Evolutionary conservation across 2,329 filamentous ascomycete species (phyloP), one percentile per base, ranked within the genome.

Genomic region (Aspergillus eucalypticola): DNA sequence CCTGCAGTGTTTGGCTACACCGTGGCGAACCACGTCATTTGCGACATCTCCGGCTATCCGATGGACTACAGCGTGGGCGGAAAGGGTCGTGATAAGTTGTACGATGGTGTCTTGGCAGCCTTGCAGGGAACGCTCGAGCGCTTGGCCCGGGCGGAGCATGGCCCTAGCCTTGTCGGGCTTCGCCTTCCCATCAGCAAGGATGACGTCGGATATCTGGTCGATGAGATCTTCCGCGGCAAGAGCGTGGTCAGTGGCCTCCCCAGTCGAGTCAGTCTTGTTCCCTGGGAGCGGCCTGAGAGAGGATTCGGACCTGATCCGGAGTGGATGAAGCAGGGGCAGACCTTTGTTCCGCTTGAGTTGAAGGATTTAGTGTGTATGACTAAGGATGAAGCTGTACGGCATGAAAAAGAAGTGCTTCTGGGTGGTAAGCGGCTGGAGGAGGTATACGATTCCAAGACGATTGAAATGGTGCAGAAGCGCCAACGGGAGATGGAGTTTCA

Each of bases 1-100:
- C 95, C 95, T 0, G 94, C 95, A 2, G 89, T 98, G 0, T 99
- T 99, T 74, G 95, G 95, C 8, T 90, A 97, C 58, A 90, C 90
- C 0, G 86, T 91, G 8, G 95, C 95, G 3, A 99, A 98, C 76
- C 92, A 98, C 73, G 87, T 98, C 61, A 94, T 99, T 65, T 84
- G 96, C 58, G 86, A 87, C 60, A 85, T 98, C 50, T 78, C 83
- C 65, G 90, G 88, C 7, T 99, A 99, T 70, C 95, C 95, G 0
- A 76, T 76, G 52, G 85, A 90, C 51, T 92, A 96, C 64, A 96
- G 95, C 73, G 79, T 91, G 0, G 86, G 88, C 0, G 87, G 86
- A 55, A 97, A 97, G 75, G 87, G 87, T 8, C 84, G 94, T 15
- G 92, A 96, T 51, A 96, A 96, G 78, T 88, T 96, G 83, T 96